Base-by-base conservation (phyloP, 1,284 basidiomycete species). In the Malassezia globosa region DNA sequence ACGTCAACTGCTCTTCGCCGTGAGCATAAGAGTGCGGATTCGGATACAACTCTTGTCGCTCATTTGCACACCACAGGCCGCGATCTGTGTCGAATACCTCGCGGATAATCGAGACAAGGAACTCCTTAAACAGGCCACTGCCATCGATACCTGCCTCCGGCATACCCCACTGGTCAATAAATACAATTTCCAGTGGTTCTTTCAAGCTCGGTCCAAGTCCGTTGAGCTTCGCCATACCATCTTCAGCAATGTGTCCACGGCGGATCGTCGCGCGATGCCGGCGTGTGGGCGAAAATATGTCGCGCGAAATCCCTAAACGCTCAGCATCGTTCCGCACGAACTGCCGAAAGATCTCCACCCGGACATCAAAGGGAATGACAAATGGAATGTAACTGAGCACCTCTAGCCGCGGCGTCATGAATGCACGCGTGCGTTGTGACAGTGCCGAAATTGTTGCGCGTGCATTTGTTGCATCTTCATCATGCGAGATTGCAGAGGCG, bases 121-220 rank as follows among this genome's bases (percentile, higher is more conserved):
- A 94, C 73, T 96, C 94, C 70, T 97, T 99, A 76, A 95, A 96
- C 7, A 97, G 81, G 0, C 94, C 92, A 2, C 94, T 90, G 1
- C 92, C 92, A 63, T 97, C 90, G 26, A 92, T 90, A 0, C 88
- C 87, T 24, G 83, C 82, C 82, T 90, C 87, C 59, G 80, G 80
- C 51, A 82, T 76, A 8, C 86, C 88, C 56, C 82, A 92, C 74
- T 88, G 81, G 73, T 96, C 88, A 25, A 94, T 78, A 69, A 97
- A 97, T 8, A 79, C 78, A 63, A 97, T 96, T 66, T 84, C 79
- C 19, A 97, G 78, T 7, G 80, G 80, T 25, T 77, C 77, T 74
- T 89, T 90, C 63, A 96, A 72, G 58, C 83, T 80, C 3, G 79
- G 76, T 1, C 87, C 86, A 3, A 78, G 69, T 0, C 72, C 70